Base-by-base conservation (phyloP, 2,329 filamentous ascomycete genomes). In the Xylaria sp. region DNA sequence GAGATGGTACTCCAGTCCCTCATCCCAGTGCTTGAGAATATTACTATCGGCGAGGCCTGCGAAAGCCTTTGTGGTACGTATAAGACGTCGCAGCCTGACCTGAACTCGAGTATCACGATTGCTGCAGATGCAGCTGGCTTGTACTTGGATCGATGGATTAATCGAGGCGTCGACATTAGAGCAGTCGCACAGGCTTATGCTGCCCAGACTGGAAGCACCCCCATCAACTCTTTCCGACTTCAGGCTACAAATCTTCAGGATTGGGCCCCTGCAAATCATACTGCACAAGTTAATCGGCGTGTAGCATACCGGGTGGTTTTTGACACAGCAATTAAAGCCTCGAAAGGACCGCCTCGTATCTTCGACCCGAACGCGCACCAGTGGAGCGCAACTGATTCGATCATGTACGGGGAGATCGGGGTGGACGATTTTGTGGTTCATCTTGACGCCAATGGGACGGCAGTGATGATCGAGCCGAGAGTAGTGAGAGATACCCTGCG, bases 361-460 rank as follows among this genome's bases (percentile, higher is more conserved):
- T 35, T 65, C 16, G 37, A 62, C 21, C 60, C 58, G 29, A 55
- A 37, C 13, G 58, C 55, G 29, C 21, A 23, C 13, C 35, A 64
- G 44, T 67, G 60, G 67, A 35, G 12, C 12, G 1, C 12, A 23
- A 53, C 44, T 50, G 66, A 71, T 51, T 40, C 53, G 32, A 42
- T 50, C 18, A 40, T 63, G 25, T 71, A 65, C 48, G 64, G 60
- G 29, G 54, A 65, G 32, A 60, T 62, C 53, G 54, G 32, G 9
- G 53, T 65, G n/a, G 65, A 68, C 32, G 68, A 65, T 37, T 70
- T 70, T 47, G 61, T 68, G 27, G 47, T 70, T 53, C 58, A 55
- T 40, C 13, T 66, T 35, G 65, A 63, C 47, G 29, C 47, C 16
- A 54, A 69, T 53, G 60, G 42, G 27, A 69, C 51, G 5, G 60